Conservation (phyloP, 163 green algal genomes). For the Smithsoniella earleae region DNA sequence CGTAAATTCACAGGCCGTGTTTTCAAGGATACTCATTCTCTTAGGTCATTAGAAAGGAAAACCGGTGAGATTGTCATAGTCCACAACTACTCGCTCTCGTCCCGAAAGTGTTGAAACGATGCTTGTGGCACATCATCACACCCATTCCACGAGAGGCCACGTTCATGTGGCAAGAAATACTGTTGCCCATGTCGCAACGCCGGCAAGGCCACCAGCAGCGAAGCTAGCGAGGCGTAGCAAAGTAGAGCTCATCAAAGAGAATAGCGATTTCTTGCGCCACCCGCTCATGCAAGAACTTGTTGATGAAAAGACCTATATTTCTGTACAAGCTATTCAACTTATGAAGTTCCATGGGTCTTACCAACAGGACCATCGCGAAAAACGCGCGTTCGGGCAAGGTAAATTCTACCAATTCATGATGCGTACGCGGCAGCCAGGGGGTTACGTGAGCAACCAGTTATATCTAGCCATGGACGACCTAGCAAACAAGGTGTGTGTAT, state of each 20-base stretch:
- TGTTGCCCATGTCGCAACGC: constrained; percentile 58
- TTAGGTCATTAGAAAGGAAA: too few relatives aligned
- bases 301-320: constrained; percentile 71
- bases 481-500: constrained; percentile 67
- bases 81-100: too few relatives aligned
- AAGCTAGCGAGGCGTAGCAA: constrained; percentile 73
- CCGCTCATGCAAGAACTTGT: constrained; percentile 90
- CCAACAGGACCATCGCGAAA: constrained; percentile 84
- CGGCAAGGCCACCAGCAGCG: constrained; percentile 57
- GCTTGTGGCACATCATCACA: too few relatives aligned
- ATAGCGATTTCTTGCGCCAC: constrained; percentile 89
- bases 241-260: constrained; percentile 97
- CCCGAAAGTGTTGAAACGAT: too few relatives aligned
- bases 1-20: too few relatives aligned
- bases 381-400: constrained; percentile 77
- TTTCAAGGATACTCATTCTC: too few relatives aligned
- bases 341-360: constrained; percentile 99
- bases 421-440: constrained; percentile 84
- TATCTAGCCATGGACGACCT: constrained; percentile 98
- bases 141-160: too few relatives aligned
- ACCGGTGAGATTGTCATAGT: too few relatives aligned
- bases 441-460: constrained; percentile 82
- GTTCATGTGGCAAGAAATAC: too few relatives aligned
- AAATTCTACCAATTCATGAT: constrained; percentile 99
- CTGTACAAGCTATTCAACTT: constrained; percentile 84